Base-by-base conservation (phyloP, 331 rosid genomes). In the Malus hybrid region DNA sequence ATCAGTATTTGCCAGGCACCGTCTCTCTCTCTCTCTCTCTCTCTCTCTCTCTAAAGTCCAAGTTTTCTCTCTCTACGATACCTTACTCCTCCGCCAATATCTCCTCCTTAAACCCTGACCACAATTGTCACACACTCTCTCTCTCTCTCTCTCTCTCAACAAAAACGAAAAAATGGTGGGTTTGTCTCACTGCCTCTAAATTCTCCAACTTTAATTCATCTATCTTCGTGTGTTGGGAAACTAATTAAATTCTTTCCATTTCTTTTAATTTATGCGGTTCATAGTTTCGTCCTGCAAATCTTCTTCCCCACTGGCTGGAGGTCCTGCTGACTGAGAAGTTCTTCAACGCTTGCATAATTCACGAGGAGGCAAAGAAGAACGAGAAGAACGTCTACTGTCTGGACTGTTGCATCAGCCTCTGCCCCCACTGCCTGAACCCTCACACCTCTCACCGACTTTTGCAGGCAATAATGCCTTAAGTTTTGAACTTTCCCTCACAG, bases 281-380 rank as follows among this genome's bases (percentile, higher is more conserved):
- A 2, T 42, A 88, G 91, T 61, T 76, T 46, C 48, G 32, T 52
- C 19, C 66, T 67, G 66, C 88, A 9, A 66, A 87, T 61, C 52
- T 83, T 13, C 75, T 84, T 18, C 99, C 99, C 1, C 76, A 84
- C 27, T 95, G 99, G 99, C 93, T 95, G 1, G 89, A 88, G 67
- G 82, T 79, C 1, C 91, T 95, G 4, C 91, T 92, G 19, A 66
- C 74, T 0, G 97, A 92, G 86, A 95, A 95, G 70, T 95, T 95
- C 90, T 95, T 86, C 87, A 95, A 90, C 83, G 97, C 97, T 12
- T 95, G 99, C 76, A 65, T 92, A 82, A 76, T 89, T 84, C 99
- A 95, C 48, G 93, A 89, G 79, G 96, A 86, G 19, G 86, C 88
- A 1, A 95, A 80, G 83, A 95, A 95, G 86, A 95, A 95, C 54